Conservation (phyloP, 2,329 filamentous ascomycete species). For the Magnaporthiopsis poae region DNA sequence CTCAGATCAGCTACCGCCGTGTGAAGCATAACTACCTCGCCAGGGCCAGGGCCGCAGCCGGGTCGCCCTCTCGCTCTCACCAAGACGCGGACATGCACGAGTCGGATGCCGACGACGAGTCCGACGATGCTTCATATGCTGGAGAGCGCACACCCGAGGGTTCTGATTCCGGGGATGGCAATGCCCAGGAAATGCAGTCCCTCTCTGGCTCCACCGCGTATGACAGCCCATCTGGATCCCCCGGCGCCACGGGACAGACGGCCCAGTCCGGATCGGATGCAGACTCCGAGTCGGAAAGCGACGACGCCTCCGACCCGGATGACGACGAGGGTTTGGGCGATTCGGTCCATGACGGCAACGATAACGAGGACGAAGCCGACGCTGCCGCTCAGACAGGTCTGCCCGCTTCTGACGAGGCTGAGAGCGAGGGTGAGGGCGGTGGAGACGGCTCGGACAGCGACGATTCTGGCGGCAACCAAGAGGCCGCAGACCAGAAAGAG, state of each 20-base stretch:
- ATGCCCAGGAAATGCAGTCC: conserved; percentile 15
- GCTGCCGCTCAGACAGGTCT: neutral
- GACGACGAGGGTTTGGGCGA: conserved; percentile 6
- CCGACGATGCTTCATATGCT: neutral
- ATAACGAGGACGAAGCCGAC: neutral
- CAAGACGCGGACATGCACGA: conserved; percentile 14
- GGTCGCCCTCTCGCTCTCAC: neutral
- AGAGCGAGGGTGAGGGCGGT: conserved; percentile 11
- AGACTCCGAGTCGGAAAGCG: conserved; percentile 12
- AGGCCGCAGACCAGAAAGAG: neutral
- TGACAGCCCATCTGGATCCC: neutral
- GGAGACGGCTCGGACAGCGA: conserved; percentile 11
- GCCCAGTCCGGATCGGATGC: neutral
- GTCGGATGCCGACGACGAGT: conserved; percentile 15
- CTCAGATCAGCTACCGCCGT: conserved; percentile 18
- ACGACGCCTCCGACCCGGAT: conserved; percentile 9
- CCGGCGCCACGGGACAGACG: neutral
- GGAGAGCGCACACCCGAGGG: neutral
- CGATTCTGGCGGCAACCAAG: conserved; percentile 7
- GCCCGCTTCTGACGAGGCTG: conserved; percentile 8
- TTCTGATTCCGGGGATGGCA: neutral
- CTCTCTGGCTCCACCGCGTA: conserved; percentile 11
- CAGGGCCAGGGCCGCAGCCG: conserved; percentile 14
- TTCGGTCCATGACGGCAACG: conserved; percentile 3
- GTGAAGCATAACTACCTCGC: conserved; percentile 15